Conservation (phyloP, 1,284 basidiomycete species). For the Thecaphora thlaspeos region DNA sequence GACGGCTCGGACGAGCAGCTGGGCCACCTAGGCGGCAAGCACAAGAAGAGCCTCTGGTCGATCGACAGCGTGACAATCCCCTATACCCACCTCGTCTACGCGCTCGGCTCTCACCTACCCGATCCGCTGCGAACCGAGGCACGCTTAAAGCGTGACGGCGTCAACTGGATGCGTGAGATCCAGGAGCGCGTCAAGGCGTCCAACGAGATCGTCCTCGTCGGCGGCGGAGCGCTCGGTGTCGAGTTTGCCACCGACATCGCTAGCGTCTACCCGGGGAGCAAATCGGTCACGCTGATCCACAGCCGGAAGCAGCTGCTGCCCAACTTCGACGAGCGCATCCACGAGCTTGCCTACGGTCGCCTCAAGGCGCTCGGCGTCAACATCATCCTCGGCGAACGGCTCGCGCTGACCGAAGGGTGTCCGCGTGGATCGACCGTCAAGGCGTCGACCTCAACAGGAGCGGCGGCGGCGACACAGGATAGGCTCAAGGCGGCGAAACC, state of each 20-base stretch:
- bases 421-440: constrained; percentile 45
- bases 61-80: constrained; percentile 53
- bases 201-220: constrained; percentile 51
- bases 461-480: constrained; percentile 3
- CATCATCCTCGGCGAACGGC: constrained; percentile 52
- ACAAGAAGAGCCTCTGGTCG: constrained; percentile 46
- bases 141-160: constrained; percentile 44
- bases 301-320: constrained; percentile 53
- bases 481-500: constrained; percentile 7
- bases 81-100: constrained; percentile 55
- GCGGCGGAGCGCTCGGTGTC: constrained; percentile 56
- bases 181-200: constrained; percentile 43
- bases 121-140: constrained; percentile 54
- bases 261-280: constrained; percentile 31
- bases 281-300: constrained; percentile 53
- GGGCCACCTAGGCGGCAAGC: constrained; percentile 3
- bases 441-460: constrained; percentile 12
- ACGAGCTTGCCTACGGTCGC: constrained; percentile 42
- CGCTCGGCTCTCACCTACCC: constrained; percentile 54
- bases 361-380: constrained; percentile 51
- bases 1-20: constrained; percentile 21
- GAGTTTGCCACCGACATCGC: constrained; percentile 54
- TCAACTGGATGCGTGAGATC: constrained; percentile 46
- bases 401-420: constrained; percentile 52
- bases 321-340: constrained; percentile 52